phyloP scores from a whole-genome alignment of 2,329 filamentous ascomycete species.

The Claviceps monticola region DNA sequence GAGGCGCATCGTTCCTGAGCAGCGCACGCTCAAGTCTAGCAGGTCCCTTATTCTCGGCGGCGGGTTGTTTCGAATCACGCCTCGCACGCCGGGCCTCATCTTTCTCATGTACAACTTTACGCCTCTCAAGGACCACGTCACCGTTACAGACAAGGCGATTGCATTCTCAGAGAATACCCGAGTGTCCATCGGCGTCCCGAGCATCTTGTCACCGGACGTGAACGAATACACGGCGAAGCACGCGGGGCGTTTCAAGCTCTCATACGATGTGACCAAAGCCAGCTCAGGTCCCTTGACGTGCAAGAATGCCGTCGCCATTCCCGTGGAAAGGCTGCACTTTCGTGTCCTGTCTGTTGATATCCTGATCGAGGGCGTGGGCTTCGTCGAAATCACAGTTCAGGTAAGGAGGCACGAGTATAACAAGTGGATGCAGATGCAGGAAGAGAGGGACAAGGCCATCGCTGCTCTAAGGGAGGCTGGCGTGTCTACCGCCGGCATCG shows the following conservation, averaged over 20 bases:
- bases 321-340: conserved; percentile 61
- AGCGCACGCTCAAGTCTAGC: conserved; percentile 56
- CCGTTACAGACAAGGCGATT: conserved; percentile 65
- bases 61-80: conserved; percentile 78
- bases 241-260: conserved; percentile 62
- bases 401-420: conserved; percentile 44
- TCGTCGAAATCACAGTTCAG: conserved; percentile 80
- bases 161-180: conserved; percentile 54
- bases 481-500: not conserved
- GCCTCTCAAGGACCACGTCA: conserved; percentile 62
- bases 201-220: conserved; percentile 46
- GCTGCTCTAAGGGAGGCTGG: conserved; percentile 4
- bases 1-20: conserved; percentile 57
- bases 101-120: conserved; percentile 82
- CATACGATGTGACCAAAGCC: conserved; percentile 70
- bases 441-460: conserved; percentile 11
- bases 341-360: conserved; percentile 70
- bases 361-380: conserved; percentile 82
- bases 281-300: conserved; percentile 62
- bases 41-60: conserved; percentile 68
- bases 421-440: conserved; percentile 5
- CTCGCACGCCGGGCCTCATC: conserved; percentile 43
- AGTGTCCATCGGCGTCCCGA: conserved; percentile 41
- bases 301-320: conserved; percentile 46
- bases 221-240: conserved; percentile 42